These are phyloP conservation scores for Saksenaea vasiformis DNA, from an alignment of 371 early-diverging fungal genomes.

Conservation along the genomic window DNA sequence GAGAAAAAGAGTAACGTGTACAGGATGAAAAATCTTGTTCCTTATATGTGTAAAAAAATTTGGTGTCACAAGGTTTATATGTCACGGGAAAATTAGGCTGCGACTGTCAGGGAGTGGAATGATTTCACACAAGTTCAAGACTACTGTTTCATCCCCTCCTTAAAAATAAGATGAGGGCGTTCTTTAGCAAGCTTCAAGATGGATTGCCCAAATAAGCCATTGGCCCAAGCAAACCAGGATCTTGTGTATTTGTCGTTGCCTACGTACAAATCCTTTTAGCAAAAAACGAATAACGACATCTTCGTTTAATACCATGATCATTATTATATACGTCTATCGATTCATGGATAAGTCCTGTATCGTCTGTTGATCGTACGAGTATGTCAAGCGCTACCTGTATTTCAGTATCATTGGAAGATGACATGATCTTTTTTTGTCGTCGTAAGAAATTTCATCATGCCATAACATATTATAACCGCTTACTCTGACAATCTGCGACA, in stretches of 20 bases:
- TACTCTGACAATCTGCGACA: conserved; percentile 35
- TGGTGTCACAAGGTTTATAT: neutral
- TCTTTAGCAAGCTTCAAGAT: conserved; percentile 36
- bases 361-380: conserved; percentile 28
- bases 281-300: neutral
- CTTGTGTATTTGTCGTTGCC: conserved; percentile 28
- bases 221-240: conserved; percentile 54
- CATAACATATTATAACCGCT: neutral
- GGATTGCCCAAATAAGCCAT: conserved; percentile 47
- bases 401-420: conserved; percentile 32
- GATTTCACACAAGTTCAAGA: neutral
- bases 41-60: neutral
- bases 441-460: neutral
- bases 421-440: conserved; percentile 21
- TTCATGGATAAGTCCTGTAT: conserved; percentile 46
- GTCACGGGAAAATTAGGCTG: neutral
- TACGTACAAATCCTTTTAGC: neutral
- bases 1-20: neutral
- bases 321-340: conserved; percentile 35
- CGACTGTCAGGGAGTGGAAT: too few relatives aligned
- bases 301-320: conserved; percentile 6
- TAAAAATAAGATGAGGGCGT: conserved; percentile 29
- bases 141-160: conserved; percentile 1
- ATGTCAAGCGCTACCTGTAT: conserved; percentile 32
- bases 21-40: neutral